Evolutionary conservation across 176 grass and related monocot genomes (phyloP).

Genomic region (Carex kokanica): DNA sequence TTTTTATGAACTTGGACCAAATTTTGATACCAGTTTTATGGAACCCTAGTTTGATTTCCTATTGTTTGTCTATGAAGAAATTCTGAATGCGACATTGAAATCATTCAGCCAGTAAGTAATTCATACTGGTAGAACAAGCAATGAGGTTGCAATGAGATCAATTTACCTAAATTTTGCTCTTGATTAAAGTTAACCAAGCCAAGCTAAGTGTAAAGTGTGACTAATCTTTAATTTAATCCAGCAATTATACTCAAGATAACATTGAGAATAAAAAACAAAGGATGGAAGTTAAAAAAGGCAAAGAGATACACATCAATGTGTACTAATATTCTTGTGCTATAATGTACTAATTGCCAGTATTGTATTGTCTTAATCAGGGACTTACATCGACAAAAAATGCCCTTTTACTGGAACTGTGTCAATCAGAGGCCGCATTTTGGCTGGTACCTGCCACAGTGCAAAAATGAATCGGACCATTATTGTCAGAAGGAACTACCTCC

Average conservation of each 20-base stretch:
- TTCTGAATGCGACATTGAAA: not conserved
- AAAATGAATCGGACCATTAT: constrained; percentile 31
- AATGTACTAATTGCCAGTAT: not conserved
- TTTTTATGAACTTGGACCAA: not conserved
- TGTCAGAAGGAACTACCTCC: constrained; percentile 29
- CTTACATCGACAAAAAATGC: constrained; percentile 31
- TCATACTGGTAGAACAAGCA: not conserved
- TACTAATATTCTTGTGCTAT: not conserved
- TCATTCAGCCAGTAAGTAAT: not conserved
- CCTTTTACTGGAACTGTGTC: constrained; percentile 21
- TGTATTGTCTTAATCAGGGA: constrained; percentile 3
- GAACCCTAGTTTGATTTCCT: not conserved
- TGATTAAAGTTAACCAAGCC: not conserved
- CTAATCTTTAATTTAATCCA: not conserved
- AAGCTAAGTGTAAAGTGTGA: not conserved
- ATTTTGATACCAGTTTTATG: not conserved
- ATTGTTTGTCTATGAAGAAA: not conserved
- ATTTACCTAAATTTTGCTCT: not conserved
- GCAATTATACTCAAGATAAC: not conserved
- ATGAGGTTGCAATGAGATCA: not conserved
- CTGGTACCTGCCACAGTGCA: constrained; percentile 31
- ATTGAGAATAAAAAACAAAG: not conserved
- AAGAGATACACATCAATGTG: not conserved
- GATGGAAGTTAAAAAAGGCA: not conserved
- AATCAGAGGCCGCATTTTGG: constrained; percentile 24